Base-by-base conservation (phyloP, 805 yeast species). In the Starmerella tilneyi region DNA sequence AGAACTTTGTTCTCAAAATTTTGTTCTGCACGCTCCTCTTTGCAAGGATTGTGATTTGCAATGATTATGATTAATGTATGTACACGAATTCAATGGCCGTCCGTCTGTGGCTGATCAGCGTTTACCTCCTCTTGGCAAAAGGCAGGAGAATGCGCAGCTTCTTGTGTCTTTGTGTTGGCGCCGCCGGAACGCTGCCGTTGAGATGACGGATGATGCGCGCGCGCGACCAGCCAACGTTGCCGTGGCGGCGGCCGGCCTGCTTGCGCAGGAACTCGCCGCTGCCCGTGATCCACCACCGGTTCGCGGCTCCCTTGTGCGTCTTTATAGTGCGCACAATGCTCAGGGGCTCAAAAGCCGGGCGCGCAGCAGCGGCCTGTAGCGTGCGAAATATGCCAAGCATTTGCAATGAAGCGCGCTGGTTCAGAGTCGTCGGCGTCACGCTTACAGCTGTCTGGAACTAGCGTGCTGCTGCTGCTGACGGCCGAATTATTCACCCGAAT, bases 231-330 rank as follows among this genome's bases (percentile, higher is more conserved):
- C 94, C 88, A 1, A 86, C 84, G 59, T 88, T 88, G 41, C 96
- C 96, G 62, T 88, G 96, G 54, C 83, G 81, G 67, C 94, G 76
- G 9, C 95, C 94, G 17, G 94, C 81, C 56, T 78, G 76, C 51
- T 73, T 88, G 75, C 84, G 68, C 55, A 78, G 74, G 64, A 70
- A 72, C 17, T 69, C 79, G n/a, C 76, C 74, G 36, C 68, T 67
- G 2, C 82, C 84, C 4, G 82, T 80, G 61, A 81, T 74, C 59
- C 59, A 53, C 78, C 92, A 84, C 65, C 96, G 75, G 61, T 82
- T 84, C 40, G 86, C 86, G 5, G 94, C 80, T 21, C 94, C 84
- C 59, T 84, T 79, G 60, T 84, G 92, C 3, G 95, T 78, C 63
- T 85, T 76, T 53, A 68, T 47, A 37, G 55, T 22, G 23, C 49